Evolutionary conservation across 1,284 basidiomycete species (phyloP), one percentile per base, ranked within the genome.

Genomic region (Naganishia albida): DNA sequence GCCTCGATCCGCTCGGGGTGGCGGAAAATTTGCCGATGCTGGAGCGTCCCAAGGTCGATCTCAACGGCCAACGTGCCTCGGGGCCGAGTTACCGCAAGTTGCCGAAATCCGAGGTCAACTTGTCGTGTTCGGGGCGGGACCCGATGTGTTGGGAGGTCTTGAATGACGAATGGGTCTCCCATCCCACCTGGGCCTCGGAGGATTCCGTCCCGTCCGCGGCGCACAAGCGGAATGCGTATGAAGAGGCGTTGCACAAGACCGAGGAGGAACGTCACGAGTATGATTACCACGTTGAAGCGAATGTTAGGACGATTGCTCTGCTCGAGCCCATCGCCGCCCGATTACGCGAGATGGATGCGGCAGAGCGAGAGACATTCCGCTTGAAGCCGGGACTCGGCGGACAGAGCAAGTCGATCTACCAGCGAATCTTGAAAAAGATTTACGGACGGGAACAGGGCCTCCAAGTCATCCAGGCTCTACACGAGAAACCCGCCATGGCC

Each of bases 221-320:
- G 6, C 93, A 97, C 80, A 95, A 95, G 83, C 98, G 98, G 83
- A 99, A 97, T 77, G 85, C 87, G 2, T 98, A 91, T 77, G 96
- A 99, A 79, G 94, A 98, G 74, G 91, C 91, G 0, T 83, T 99
- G 64, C 94, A 99, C 81, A 91, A 91, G 77, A 90, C 91, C 71
- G 96, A 99, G 78, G 96, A 99, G 77, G 96, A 99, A 78, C 87
- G 96, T 28, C 93, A 98, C 81, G 96, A 99, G 80, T 99, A 94
- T 79, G 93, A 97, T 74, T 95, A 96, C 72, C 91, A 96, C 74
- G 87, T 99, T 60, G 93, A 98, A 76, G 93, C 90, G 46, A 88
- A 98, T 73, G 81, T 88, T 20, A 88, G 94, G 52, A 98, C 94
- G 12, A 96, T 98, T 74, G 87, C 91, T 1, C 81, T 97, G 51